Evolutionary conservation across 768 basidiomycete species (phyloP), one percentile per base, ranked within the genome.

Genomic region (Termitomyces sp.): DNA sequence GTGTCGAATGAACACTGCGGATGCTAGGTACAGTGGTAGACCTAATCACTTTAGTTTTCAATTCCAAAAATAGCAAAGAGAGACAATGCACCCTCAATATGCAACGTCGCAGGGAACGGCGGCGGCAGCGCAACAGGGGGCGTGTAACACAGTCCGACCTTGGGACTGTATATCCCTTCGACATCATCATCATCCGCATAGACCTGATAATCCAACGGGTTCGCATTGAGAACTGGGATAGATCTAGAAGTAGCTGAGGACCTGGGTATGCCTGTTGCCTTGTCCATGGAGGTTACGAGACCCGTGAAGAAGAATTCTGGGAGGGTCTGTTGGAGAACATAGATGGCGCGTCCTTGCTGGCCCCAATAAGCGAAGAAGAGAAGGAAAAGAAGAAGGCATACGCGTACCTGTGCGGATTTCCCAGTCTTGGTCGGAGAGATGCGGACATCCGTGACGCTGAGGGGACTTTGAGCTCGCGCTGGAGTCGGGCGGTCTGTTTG

Each of bases 401-500:
- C 15, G 15, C 12, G 67, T 71, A 87, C 91, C 89, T 67, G 88
- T 89, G 31, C 88, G 85, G 54, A 91, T 79, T 68, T 90, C 84
- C 90, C 90, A 92, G 66, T 92, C 91, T 7, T 79, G 76, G 70
- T 92, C 91, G 1, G 88, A 82, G 8, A 91, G 67, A 63, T 78
- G 69, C 5, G 65, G n/a, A 52, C 12, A 20, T 36, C 37, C 50
- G 15, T 42, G 69, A 1, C 8, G 68, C 69, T 0, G 47, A 49
- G 43, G 34, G 25, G 45, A 63, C 47, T 48, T 68, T 36, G n/a
- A 68, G 61, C 14, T 69, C 11, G 74, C 70, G 17, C 62, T 54
- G 0, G 76, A 70, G 58, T 79, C 75, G 2, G 77, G 75, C 37
- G 78, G 76, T 53, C 65, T 68, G 32, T 67, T 62, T 6, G 74